Evolutionary conservation across 306 rosid species (phyloP), one percentile per base, ranked within the genome.

Genomic region (Crataegus laevigata): DNA sequence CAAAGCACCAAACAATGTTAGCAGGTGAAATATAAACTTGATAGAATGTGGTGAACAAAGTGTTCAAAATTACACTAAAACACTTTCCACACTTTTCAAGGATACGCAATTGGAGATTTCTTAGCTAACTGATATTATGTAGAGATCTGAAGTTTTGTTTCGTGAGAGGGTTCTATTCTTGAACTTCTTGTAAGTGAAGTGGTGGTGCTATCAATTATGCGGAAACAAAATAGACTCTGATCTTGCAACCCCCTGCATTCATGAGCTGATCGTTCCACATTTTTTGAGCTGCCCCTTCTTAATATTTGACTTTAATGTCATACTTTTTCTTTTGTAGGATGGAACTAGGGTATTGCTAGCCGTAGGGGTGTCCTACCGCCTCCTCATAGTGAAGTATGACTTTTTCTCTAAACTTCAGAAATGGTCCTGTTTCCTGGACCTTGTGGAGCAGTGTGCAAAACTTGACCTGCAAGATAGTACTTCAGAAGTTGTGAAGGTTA

Each of bases 381-480:
- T 91, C 66, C 94, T 94, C 42, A 75, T 89, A 28, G 24, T 80
- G 73, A 81, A 88, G 42, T 68, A 88, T 68, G 91, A 86, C 61
- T 73, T 72, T 68, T 94, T 94, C 82, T 69, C 85, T 7, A 82
- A 88, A 85, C 82, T 83, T 57, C 90, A 94, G 97, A 85, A 94
- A 63, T 91, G 97, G 97, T 90, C 93, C 8, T 90, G 91, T 85
- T 91, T 88, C 71, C 59, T 83, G 68, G 85, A 79, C 42, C 82
- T 91, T 12, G 26, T 84, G 78, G 74, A 83, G 72, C 87, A 79
- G 75, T 73, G 75, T 11, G 70, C 75, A 64, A 68, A 54, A 66
- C 29, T 45, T 69, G 86, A 40, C 43, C 43, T 40, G 43, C 43
- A 40, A 40, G 43, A 40, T 40, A 40, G 34, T 61, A 45, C 58